Evolutionary conservation across 2,329 filamentous ascomycete genomes (phyloP), one percentile per base, ranked within the genome.

Genomic region (Truncatella angustata): DNA sequence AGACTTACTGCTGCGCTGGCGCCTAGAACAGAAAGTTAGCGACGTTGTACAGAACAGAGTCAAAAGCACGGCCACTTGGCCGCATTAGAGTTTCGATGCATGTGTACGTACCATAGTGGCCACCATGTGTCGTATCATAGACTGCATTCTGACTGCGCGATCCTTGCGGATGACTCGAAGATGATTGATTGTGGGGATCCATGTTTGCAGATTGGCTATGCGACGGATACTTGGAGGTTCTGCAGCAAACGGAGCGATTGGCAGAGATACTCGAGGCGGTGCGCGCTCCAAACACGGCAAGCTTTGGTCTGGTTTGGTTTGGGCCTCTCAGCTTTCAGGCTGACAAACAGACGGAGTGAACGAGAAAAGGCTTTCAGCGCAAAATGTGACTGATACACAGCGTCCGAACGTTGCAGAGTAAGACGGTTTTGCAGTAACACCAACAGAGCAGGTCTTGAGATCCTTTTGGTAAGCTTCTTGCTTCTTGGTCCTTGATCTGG

Each of bases 71-170:
- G 45, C 34, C 45, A 49, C 45, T 49, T 37, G 45, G 24, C 45
- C 32, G 30, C 34, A 49, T 49, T 49, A 37, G 32, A 49, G 21
- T 21, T 26, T n/a, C 12, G 45, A 6, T 49, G 45, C 45, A 49
- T 49, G 34, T 32, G 18, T 24, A 42, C 79, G 72, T 74, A 90
- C 88, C 87, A 74, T 91, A 91, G 70, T 91, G 88, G 49, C 88
- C 88, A 55, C 87, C 88, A 66, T 88, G 84, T 60, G 75, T 79
- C 47, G 83, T 83, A 70, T 91, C 87, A 69, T 91, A 91, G n/a
- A 82, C 79, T 42, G 57, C 57, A 39, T 58, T 26, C 52, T 56
- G 51, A 49, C 57, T 56, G 51, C 60, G 60, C 49, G 62, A 61
- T 14, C 84, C 84, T 63, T 81, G 78, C 58, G 80, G 76, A 59